Percentiles rank a stretch among this genome's conserved stretches.
Conservation (phyloP, 805 yeast species). For the Diddensiella santjacobensis region DNA sequence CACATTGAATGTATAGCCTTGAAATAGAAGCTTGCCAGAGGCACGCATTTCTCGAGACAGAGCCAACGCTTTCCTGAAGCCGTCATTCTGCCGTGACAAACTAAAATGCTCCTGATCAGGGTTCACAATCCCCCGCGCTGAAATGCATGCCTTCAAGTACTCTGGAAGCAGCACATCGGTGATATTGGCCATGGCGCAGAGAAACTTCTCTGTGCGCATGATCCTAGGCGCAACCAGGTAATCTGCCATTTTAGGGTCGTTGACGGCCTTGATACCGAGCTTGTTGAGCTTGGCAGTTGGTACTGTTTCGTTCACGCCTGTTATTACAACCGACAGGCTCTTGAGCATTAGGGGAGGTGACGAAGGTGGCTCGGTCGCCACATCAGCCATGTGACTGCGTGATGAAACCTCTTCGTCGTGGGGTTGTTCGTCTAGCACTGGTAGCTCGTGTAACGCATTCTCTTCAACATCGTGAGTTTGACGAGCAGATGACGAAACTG, state of each 20-base stretch:
- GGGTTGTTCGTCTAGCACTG: neutral
- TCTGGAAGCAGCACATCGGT: slow-evolving; percentile 26
- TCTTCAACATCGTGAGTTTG: neutral
- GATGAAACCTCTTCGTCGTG: neutral
- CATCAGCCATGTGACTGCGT: slow-evolving; percentile 1
- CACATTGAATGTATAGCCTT: slow-evolving; percentile 48
- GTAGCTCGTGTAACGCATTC: neutral
- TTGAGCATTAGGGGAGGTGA: neutral
- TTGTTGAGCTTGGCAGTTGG: slow-evolving; percentile 26
- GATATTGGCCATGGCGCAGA: slow-evolving; percentile 59
- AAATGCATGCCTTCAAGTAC: slow-evolving; percentile 27
- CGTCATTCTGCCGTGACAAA: slow-evolving; percentile 28
- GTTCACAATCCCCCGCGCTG: slow-evolving; percentile 14
- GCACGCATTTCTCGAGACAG: slow-evolving; percentile 23
- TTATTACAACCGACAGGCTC: slow-evolving; percentile 22
- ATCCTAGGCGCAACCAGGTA: slow-evolving; percentile 69
- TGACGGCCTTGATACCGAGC: slow-evolving; percentile 55
- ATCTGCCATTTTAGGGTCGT: slow-evolving; percentile 39
- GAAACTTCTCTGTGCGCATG: slow-evolving; percentile 83
- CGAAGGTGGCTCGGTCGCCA: slow-evolving; percentile 2
- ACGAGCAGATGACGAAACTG: neutral
- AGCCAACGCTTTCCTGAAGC: slow-evolving; percentile 19
- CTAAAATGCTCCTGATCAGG: slow-evolving; percentile 25
- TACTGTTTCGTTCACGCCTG: slow-evolving; percentile 28
- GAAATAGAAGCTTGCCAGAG: slow-evolving; percentile 38